Percentiles rank a stretch among this genome's conserved stretches.
phyloP scores from a whole-genome alignment of 257 asterid genomes.

The Ocimum tenuiflorum region DNA sequence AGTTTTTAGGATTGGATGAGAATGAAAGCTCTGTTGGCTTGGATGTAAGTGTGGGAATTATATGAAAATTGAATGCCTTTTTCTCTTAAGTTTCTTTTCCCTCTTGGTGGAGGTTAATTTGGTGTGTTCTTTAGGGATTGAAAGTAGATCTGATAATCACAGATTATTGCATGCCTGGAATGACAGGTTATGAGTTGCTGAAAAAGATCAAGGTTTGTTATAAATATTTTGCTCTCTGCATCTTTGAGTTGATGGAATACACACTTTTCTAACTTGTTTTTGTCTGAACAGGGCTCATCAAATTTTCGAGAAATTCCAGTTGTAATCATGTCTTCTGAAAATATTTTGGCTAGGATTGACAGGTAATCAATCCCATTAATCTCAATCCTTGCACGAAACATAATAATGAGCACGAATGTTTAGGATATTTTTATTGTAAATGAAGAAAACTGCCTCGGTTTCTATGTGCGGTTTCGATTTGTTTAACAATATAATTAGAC shows the following conservation, averaged over 20 bases:
- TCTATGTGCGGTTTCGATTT: background rate
- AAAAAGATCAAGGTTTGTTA: constrained; percentile 68
- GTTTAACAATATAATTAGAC: constrained; percentile 2
- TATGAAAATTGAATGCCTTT: background rate
- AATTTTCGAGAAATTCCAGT: constrained; percentile 81
- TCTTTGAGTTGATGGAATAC: background rate
- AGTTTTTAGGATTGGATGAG: constrained; percentile 74
- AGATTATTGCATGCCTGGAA: constrained; percentile 95
- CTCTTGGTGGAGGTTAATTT: constrained; percentile 11
- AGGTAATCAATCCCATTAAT: constrained; percentile 35
- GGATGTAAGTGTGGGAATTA: constrained; percentile 41
- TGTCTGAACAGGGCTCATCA: constrained; percentile 67
- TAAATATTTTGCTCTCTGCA: background rate
- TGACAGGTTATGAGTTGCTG: constrained; percentile 85
- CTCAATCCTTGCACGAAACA: background rate
- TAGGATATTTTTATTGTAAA: background rate
- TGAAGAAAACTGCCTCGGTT: background rate
- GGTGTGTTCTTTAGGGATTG: constrained; percentile 41
- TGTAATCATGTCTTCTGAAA: constrained; percentile 93
- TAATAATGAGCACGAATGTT: background rate
- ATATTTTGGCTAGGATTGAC: constrained; percentile 71
- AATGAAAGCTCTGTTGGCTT: constrained; percentile 48
- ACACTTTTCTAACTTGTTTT: background rate
- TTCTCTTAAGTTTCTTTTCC: background rate
- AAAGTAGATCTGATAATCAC: constrained; percentile 89